Base-by-base conservation (phyloP, 768 basidiomycete genomes). In the Phlegmacium glaucopus region DNA sequence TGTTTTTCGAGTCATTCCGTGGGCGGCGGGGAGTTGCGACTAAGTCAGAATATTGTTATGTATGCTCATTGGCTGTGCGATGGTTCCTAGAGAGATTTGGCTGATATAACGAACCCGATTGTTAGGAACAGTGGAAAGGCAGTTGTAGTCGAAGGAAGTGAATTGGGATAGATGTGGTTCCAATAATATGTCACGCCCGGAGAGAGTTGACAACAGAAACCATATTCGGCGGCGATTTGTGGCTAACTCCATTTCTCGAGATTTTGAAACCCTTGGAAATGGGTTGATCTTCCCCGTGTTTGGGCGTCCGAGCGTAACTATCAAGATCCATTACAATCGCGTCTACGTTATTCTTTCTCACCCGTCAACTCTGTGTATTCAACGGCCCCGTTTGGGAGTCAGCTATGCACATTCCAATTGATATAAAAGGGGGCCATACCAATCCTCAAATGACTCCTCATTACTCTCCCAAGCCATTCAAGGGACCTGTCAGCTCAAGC, bases 371-470 rank as follows among this genome's bases (percentile, higher is more conserved):
- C 55, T 54, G 41, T 47, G 51, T 60, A 55, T 52, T 50, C 51
- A 54, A 55, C 55, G 55, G 61, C 42, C 45, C 56, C 56, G 60
- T 58, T 61, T 63, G 68, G n/a, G n/a, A 74, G 69, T 72, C 70
- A 69, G 66, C 65, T 61, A 64, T 64, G 59, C 56, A 60, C 61
- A 65, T 51, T 57, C 60, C 54, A 53, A 58, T 59, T 51, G 48
- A 49, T 57, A 60, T 61, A 61, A 59, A 60, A 53, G 65, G n/a
- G n/a, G n/a, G 64, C 54, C 49, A 50, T 18, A 36, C 32, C 44
- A 36, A 47, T 43, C 44, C 56, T 55, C 38, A 43, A 43, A 65
- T 68, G 68, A 59, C 61, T 67, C 64, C 49, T 59, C 63, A 67
- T 56, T 61, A 63, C 55, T 49, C 51, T 64, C 56, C 44, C 47